A percentile compares a stretch with the other conserved stretches of the same genome.
Conservation (phyloP, 139 green algal genomes). For the Chlamydomonas schloesseri region DNA sequence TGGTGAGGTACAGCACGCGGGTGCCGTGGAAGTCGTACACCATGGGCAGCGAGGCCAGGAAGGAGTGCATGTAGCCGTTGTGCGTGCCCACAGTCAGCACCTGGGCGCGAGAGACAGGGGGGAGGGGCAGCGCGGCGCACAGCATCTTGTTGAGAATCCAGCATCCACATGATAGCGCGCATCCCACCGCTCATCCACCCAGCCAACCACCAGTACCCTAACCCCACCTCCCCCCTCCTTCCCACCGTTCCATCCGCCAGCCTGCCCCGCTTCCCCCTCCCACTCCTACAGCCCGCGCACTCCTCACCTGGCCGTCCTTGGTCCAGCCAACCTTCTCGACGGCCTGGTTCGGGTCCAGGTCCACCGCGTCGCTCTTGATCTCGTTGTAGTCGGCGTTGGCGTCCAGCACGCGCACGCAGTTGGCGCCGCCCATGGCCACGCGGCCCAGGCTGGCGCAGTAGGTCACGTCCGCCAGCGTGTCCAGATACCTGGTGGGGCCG, state of each 20-base stretch:
- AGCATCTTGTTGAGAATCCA: too few relatives aligned
- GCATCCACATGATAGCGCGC: too few relatives aligned
- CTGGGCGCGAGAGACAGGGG: background rate
- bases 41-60: conserved; percentile 74
- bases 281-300: too few relatives aligned
- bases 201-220: too few relatives aligned
- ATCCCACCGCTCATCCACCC: too few relatives aligned
- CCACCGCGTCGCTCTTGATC: conserved; percentile 63
- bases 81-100: conserved; percentile 74
- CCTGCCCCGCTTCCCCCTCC: too few relatives aligned
- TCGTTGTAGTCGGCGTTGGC: conserved; percentile 61
- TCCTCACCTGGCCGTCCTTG: conserved; percentile 67
- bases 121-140: too few relatives aligned
- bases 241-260: too few relatives aligned
- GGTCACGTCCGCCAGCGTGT: conserved; percentile 64
- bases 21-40: conserved; percentile 65
- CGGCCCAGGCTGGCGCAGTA: conserved; percentile 60
- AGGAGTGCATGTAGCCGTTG: conserved; percentile 66
- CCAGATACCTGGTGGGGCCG: conserved; percentile 48
- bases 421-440: conserved; percentile 67
- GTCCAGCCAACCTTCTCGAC: conserved; percentile 69
- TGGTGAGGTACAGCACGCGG: conserved; percentile 69
- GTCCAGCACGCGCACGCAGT: conserved; percentile 63
- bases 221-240: too few relatives aligned
- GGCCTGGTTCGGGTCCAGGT: conserved; percentile 63